Evolutionary conservation across 495 filamentous ascomycete genomes (phyloP).

Genomic region (Pyronema domesticum): DNA sequence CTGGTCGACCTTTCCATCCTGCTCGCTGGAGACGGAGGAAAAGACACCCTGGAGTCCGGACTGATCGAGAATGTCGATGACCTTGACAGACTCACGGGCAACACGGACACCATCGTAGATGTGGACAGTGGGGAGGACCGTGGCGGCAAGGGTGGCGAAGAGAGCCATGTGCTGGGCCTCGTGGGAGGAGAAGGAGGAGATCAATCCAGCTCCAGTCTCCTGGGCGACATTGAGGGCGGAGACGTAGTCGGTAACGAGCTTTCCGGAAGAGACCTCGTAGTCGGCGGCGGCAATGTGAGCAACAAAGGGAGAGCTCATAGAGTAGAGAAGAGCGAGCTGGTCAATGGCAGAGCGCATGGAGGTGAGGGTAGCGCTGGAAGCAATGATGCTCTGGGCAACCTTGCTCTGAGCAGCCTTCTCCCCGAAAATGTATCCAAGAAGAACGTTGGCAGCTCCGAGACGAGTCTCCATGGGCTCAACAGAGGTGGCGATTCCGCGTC

Average conservation of each 20-base stretch:
- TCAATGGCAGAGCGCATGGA: constrained; percentile 71
- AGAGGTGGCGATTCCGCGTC: constrained; percentile 58
- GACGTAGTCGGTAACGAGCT: constrained; percentile 71
- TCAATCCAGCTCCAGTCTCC: constrained; percentile 71
- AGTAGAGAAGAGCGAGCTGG: constrained; percentile 75
- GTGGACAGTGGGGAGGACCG: constrained; percentile 67
- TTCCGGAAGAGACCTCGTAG: constrained; percentile 44
- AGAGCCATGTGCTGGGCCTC: constrained; percentile 93
- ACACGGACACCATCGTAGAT: constrained; percentile 82
- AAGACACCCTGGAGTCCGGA: constrained; percentile 51
- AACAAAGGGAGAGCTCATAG: constrained; percentile 75
- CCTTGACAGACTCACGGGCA: constrained; percentile 64
- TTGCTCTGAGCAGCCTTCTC: constrained; percentile 78
- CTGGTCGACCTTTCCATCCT: constrained; percentile 52
- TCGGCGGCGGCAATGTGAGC: constrained; percentile 89
- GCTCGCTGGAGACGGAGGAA: constrained; percentile 39
- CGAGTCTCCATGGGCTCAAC: constrained; percentile 71
- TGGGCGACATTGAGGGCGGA: constrained; percentile 68
- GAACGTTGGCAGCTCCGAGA: constrained; percentile 75
- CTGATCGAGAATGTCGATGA: constrained; percentile 70
- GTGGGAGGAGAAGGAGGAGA: constrained; percentile 69
- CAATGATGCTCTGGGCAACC: constrained; percentile 75
- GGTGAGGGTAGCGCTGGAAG: constrained; percentile 61
- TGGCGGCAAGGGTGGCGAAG: constrained; percentile 66
- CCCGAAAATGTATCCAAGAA: constrained; percentile 92